Base-by-base conservation (phyloP, 2,329 filamentous ascomycete species). In the Elsinoe necatrix region DNA sequence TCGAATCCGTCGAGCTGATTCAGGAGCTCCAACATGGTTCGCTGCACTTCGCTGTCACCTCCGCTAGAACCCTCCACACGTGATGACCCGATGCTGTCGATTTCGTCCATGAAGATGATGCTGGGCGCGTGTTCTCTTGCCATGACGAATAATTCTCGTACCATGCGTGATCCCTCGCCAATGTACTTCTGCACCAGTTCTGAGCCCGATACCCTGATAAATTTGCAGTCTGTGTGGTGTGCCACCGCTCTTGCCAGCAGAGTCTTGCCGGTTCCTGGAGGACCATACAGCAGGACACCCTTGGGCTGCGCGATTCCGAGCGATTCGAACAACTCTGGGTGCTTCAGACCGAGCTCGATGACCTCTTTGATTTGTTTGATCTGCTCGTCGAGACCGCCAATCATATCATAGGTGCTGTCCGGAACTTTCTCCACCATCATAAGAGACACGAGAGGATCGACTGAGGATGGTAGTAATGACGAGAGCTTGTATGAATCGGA, bases 351-450 rank as follows among this genome's bases (percentile, higher is more conserved):
- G 43, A 98, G 85, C 77, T 98, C 93, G 71, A 98, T 97, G 66
- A 98, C 93, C 75, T 98, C 93, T 77, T 98, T 98, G 80, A 98
- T 98, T 72, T 98, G 93, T 77, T 98, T 97, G 78, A 98, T 97
- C 72, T 98, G 93, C 72, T 98, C 92, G 71, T 98, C 93, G 61
- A 98, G 78, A 64, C 93, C 93, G 75, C 93, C 93, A 72, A 98
- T 98, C 93, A 98, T 98, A 76, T 98, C 93, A 79, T 98, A 98
- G 70, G 93, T 98, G 77, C 90, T 96, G 79, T 98, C 93, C 14
- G 93, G 93, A 14, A 98, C 93, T 80, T 98, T 98, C 72, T 98
- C 93, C 54, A 98, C 93, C 93, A 98, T 98, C 93, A 98, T 98
- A 71, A 98, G 87, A 34, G 93, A 98, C 57, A 98, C 93, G 58